Evolutionary conservation across 2,329 filamentous ascomycete species (phyloP).

Genomic region (Capronia americana): DNA sequence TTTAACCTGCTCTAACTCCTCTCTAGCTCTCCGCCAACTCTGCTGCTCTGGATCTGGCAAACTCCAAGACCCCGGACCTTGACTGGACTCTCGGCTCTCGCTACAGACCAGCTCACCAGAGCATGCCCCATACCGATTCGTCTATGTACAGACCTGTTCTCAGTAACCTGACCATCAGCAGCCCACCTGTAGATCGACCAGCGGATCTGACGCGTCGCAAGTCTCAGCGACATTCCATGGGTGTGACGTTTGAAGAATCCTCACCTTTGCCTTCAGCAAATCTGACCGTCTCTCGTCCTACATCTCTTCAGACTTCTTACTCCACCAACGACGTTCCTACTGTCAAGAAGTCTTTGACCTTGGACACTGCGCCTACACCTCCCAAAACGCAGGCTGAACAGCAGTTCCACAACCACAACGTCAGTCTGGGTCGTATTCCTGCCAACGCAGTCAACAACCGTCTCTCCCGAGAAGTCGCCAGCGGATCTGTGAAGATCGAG

Average conservation of each 20-base stretch:
- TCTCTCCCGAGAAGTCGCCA: slow-evolving; percentile 72
- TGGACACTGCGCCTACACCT: slow-evolving; percentile 50
- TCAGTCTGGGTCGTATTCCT: slow-evolving; percentile 80
- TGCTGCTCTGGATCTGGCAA: slow-evolving; percentile 78
- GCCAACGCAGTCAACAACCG: slow-evolving; percentile 68
- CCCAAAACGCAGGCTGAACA: slow-evolving; percentile 67
- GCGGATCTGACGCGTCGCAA: slow-evolving; percentile 47
- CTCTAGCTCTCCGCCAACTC: slow-evolving; percentile 78
- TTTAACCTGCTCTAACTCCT: slow-evolving; percentile 31
- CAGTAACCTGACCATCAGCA: slow-evolving; percentile 44
- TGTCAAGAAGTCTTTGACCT: slow-evolving; percentile 70
- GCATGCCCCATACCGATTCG: slow-evolving; percentile 62
- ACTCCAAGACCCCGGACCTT: slow-evolving; percentile 69
- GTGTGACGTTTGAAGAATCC: slow-evolving; percentile 46
- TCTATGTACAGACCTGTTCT: slow-evolving; percentile 49
- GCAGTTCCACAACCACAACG: slow-evolving; percentile 74
- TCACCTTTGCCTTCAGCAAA: slow-evolving; percentile 38
- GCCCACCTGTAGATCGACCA: slow-evolving; percentile 42
- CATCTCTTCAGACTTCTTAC: slow-evolving; percentile 76
- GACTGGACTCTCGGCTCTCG: slow-evolving; percentile 70
- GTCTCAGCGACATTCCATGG: slow-evolving; percentile 53
- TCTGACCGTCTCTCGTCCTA: slow-evolving; percentile 55
- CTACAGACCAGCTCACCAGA: slow-evolving; percentile 69
- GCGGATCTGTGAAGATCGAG: slow-evolving; percentile 39
- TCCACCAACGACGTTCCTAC: slow-evolving; percentile 90